Base-by-base conservation (phyloP, 2,329 filamentous ascomycete species). In the Aspergillus ustus region DNA sequence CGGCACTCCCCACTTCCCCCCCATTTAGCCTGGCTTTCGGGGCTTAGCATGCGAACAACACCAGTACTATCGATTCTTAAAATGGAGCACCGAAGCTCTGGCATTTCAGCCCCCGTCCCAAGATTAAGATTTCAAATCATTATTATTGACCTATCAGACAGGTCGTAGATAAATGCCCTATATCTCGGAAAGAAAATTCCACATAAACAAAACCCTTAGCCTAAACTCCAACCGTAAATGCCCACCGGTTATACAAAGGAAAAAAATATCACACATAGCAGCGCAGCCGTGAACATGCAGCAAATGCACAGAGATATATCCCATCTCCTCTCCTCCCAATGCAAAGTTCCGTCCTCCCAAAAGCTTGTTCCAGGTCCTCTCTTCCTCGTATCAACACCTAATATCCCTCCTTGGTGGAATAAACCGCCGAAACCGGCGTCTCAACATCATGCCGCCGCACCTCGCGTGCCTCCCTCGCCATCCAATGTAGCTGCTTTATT, bases 401-500 rank as follows among this genome's bases (percentile, higher is more conserved):
- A 22, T 48, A 48, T 8, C 13, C 45, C 45, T 25, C 45, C 45
- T 22, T 15, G 6, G 19, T 25, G 9, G 22, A 25, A 40, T 40
- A 40, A 40, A 40, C 34, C 34, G 11, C 34, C 9, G 34, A 40
- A 40, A 4, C 34, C 7, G 44, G 52, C 6, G 25, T 62, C 20
- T 59, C 40, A 4, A 52, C 43, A 40, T 57, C 52, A 19, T 31
- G 37, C 37, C 7, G 5, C 49, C 22, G 20, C 8, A 19, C 19
- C 11, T 44, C 50, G 7, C 40, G 19, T 17, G 53, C 52, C 7
- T 64, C 63, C 19, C 63, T 19, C n/a, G 67, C 70, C 45, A 74
- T 48, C 28, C 37, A 52, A 15, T 69, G 64, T 11, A 74, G 5
- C 43, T 69, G 69, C 8, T 67, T 65, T 11, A 68, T 59, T 7